A percentile compares a stretch with the other conserved stretches of the same genome.
Evolutionary conservation across 2,329 filamentous ascomycete genomes (phyloP).

Genomic region (Fragosphaeria purpurea): DNA sequence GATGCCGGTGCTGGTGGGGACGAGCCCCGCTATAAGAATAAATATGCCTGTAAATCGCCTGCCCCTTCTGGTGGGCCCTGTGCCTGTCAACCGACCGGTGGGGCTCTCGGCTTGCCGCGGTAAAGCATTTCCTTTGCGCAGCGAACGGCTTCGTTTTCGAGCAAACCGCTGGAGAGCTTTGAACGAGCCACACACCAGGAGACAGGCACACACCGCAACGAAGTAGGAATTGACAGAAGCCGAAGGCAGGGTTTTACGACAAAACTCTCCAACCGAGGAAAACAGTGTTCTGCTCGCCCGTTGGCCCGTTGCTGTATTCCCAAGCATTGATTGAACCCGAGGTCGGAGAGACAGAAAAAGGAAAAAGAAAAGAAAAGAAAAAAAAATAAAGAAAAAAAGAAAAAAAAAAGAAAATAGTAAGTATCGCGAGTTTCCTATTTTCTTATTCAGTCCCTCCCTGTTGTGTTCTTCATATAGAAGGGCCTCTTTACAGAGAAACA

Average conservation of each 20-base stretch:
- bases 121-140: slow-evolving; percentile 4
- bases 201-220: no score
- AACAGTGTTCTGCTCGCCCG: neutral
- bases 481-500: slow-evolving; percentile 1
- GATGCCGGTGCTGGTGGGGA: neutral
- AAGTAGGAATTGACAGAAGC: no score
- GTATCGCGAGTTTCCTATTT: neutral
- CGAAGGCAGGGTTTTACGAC: neutral
- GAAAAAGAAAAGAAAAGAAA: neutral
- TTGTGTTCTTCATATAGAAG: no score
- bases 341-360: slow-evolving; percentile 4
- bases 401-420: neutral
- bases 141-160: no score
- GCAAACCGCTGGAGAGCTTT: no score
- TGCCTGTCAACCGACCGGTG: slow-evolving; percentile 5
- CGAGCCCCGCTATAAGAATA: neutral
- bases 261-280: slow-evolving; percentile 6
- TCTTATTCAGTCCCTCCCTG: neutral
- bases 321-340: slow-evolving; percentile 5
- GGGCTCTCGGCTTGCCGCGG: slow-evolving; percentile 9
- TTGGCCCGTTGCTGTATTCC: neutral
- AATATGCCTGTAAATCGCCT: neutral
- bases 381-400: neutral
- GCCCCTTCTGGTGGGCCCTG: neutral
- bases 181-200: no score